Conservation (phyloP, 164 flowering plant species). For the Chimonanthus praecox region DNA sequence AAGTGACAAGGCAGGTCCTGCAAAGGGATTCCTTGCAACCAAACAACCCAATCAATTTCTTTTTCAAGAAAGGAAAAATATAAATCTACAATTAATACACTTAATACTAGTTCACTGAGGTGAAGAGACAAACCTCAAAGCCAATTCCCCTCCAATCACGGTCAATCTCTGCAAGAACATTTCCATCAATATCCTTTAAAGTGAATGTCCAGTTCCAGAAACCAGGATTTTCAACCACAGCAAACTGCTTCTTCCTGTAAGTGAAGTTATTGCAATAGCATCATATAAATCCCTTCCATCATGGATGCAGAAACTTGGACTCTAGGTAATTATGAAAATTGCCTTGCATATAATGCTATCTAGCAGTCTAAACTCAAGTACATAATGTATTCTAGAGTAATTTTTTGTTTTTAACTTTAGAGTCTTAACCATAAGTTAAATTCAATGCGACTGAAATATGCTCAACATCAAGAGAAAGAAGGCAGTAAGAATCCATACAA, state of each 20-base stretch:
- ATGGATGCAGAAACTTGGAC: background rate
- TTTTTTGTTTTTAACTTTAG: background rate
- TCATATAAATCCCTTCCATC: background rate
- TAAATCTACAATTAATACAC: background rate
- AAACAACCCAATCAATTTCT: background rate
- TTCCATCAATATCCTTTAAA: conserved; percentile 74
- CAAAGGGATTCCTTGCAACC: background rate
- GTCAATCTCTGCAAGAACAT: conserved; percentile 80
- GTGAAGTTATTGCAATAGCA: background rate
- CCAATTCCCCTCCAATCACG: conserved; percentile 99
- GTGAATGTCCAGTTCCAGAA: conserved; percentile 98
- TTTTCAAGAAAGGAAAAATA: too few species aligned
- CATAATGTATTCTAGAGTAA: too few species aligned
- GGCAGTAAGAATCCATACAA: background rate
- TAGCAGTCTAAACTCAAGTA: background rate
- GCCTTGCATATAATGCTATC: too few species aligned
- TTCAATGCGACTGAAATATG: background rate
- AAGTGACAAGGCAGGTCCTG: background rate
- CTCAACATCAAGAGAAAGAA: background rate
- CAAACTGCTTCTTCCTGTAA: conserved; percentile 79
- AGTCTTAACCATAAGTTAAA: background rate
- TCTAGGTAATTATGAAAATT: background rate
- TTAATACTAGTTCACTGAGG: background rate
- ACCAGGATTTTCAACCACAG: conserved; percentile 95
- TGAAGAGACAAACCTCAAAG: conserved; percentile 62